A percentile compares a stretch with the other conserved stretches of the same genome.
Conservation (phyloP, 108 stramenopile genomes). For the Stephanodiscus triporus region DNA sequence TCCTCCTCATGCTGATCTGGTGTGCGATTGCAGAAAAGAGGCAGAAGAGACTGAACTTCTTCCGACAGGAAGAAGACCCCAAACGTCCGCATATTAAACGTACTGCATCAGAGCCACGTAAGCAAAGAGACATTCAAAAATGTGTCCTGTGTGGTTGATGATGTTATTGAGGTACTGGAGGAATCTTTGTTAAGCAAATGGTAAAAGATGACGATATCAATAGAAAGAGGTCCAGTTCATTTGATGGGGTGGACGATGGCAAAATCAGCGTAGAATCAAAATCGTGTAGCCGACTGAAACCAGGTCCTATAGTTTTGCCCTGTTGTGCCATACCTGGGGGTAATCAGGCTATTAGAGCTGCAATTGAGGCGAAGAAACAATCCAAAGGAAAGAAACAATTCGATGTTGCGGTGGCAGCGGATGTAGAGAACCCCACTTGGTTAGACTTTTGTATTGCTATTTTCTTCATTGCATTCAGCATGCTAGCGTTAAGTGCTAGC, state of each 20-base stretch:
- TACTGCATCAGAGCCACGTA: conserved; percentile 54
- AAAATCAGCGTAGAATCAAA: background rate
- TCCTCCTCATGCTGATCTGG: conserved; percentile 75
- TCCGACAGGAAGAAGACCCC: conserved; percentile 60
- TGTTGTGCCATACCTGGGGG: conserved; percentile 32
- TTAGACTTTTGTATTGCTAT: conserved; percentile 77
- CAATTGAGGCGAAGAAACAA: conserved; percentile 30
- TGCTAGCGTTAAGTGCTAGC: conserved; percentile 70
- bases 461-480: conserved; percentile 65
- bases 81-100: conserved; percentile 82
- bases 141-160: conserved; percentile 4
- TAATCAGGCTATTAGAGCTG: conserved; percentile 40
- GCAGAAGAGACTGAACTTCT: conserved; percentile 47
- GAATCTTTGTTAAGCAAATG: background rate
- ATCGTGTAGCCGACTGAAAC: background rate
- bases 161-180: background rate
- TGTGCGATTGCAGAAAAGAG: conserved; percentile 61
- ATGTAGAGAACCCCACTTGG: conserved; percentile 57
- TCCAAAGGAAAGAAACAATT: background rate
- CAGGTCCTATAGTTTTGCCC: background rate
- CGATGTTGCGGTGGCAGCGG: conserved; percentile 49
- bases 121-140: background rate
- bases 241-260: background rate
- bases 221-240: background rate
- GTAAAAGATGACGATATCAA: background rate